Percentiles rank a stretch among this genome's conserved stretches.
These are phyloP conservation scores for Triticum aestivum DNA, from an alignment of 176 grass and related monocot genomes.

Conservation along the genomic window IWGSC_CS_RefSeq_v2.1 NC_057814.1:593786777-593787276, in stretches of 20 bases:
- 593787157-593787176: too few species aligned
- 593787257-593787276: neutral
- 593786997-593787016: neutral
- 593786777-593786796: neutral
- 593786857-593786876: neutral
- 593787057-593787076: conserved; percentile 11
- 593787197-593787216: neutral
- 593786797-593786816: neutral
- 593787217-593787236: neutral
- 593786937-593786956: neutral
- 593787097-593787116: neutral
- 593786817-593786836: neutral
- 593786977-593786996: neutral
- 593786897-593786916: neutral
- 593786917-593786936: neutral
- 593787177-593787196: neutral
- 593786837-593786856: neutral
- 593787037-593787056: neutral
- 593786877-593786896: neutral
- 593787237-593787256: neutral
- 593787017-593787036: neutral
- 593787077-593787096: neutral
- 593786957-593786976: neutral
- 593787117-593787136: neutral
- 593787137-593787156: neutral